Evolutionary conservation across 768 basidiomycete species (phyloP).

Genomic region (Chalciporus piperatus): DNA sequence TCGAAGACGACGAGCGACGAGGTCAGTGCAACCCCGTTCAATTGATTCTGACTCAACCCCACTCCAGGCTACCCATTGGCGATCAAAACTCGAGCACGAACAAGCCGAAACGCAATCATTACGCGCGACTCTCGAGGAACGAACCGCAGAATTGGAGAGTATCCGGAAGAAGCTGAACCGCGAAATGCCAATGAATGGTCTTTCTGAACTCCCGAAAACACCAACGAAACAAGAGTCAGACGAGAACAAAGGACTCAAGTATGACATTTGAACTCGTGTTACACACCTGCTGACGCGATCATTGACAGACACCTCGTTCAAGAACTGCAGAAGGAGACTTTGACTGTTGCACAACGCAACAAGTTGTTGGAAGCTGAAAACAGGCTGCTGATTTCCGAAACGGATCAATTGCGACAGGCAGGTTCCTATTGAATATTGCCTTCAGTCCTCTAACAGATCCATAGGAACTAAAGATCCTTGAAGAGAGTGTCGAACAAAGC

Average conservation of each 20-base stretch:
- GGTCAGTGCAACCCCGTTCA: conserved; percentile 6
- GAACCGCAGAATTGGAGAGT: conserved; percentile 51
- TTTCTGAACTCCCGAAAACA: conserved; percentile 29
- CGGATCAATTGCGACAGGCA: conserved; percentile 73
- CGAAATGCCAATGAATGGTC: conserved; percentile 48
- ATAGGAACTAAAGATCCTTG: conserved; percentile 74
- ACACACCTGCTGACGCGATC: background rate
- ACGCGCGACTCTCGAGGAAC: conserved; percentile 36
- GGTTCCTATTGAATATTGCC: background rate
- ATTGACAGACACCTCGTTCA: conserved; percentile 74
- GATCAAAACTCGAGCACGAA: conserved; percentile 28
- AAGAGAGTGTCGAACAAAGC: conserved; percentile 68
- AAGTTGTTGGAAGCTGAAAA: conserved; percentile 80
- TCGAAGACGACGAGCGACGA: conserved; percentile 25
- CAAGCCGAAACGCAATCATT: conserved; percentile 31
- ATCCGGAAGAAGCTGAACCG: conserved; percentile 59
- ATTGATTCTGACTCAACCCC: conserved; percentile 1
- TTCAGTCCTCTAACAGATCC: background rate
- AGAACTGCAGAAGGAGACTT: conserved; percentile 82
- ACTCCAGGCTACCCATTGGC: conserved; percentile 28
- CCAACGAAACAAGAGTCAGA: conserved; percentile 52
- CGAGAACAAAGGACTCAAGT: conserved; percentile 86
- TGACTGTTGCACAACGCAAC: conserved; percentile 56
- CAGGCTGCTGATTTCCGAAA: conserved; percentile 51
- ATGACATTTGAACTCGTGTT: conserved; percentile 2